A percentile compares a stretch with the other conserved stretches of the same genome.
These are phyloP conservation scores for Populus simonii DNA, from an alignment of 345 rosid genomes.

Conservation along the genomic window DNA sequence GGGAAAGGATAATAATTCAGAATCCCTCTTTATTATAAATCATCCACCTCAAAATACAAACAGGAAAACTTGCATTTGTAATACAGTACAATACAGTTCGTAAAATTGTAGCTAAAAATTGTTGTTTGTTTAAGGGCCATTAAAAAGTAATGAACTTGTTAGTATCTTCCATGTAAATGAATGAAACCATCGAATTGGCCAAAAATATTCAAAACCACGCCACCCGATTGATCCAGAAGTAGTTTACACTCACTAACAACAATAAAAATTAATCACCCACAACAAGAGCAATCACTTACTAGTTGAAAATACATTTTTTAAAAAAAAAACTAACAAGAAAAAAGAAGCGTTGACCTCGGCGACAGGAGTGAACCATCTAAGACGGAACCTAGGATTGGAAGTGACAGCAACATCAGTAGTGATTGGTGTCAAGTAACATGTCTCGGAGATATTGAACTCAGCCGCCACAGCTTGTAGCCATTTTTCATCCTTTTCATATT, in stretches of 20 bases:
- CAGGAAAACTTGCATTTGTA: background rate
- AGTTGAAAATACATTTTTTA: background rate
- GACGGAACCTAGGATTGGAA: constrained; percentile 21
- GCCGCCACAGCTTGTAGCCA: constrained; percentile 57
- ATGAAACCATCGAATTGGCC: too few species aligned
- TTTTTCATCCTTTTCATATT: constrained; percentile 54
- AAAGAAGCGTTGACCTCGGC: constrained; percentile 9
- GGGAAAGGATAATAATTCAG: background rate
- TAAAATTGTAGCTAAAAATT: background rate
- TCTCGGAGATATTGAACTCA: constrained; percentile 23
- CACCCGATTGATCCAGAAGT: too few species aligned
- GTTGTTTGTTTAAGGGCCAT: background rate
- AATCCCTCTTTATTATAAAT: background rate
- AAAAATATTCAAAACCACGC: too few species aligned
- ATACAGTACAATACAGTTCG: background rate
- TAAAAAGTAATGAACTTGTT: too few species aligned
- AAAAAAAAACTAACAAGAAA: background rate
- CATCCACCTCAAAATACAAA: background rate
- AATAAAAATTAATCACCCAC: background rate
- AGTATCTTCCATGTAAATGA: too few species aligned
- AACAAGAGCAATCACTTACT: too few species aligned
- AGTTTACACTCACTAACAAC: too few species aligned
- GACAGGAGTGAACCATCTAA: constrained; percentile 27
- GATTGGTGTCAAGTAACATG: constrained; percentile 11
- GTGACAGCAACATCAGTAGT: background rate